Evolutionary conservation across 2,329 filamentous ascomycete species (phyloP), one percentile per base, ranked within the genome.

Genomic region (Elsinoe australis): DNA sequence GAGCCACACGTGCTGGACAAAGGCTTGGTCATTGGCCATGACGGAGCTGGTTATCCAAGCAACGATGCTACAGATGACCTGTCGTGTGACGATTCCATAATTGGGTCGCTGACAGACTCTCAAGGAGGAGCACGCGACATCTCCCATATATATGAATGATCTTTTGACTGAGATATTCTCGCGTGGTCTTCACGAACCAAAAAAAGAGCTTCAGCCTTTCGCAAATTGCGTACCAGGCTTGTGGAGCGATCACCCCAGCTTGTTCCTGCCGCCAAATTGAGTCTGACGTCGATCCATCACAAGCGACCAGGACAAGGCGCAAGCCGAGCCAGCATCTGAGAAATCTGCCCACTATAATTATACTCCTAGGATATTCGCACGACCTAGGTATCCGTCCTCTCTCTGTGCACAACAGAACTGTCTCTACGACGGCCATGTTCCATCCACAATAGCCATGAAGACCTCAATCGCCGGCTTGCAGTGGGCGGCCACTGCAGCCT

Each of bases 261-360:
- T 44, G 39, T 44, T 44, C 39, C 44, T 35, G 42, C 42, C 28
- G 28, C 31, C 19, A 46, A 46, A 46, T 46, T 46, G 29, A 26
- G 42, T 28, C 17, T 21, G 29, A 28, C 42, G 42, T 46, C 42
- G 29, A 26, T 28, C 22, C 31, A 17, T 17, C 9, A 36, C 33
- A 10, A 15, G 18, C 10, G 33, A 15, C 5, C 33, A 44, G n/a
- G n/a, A 17, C 39, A 15, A 18, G 8, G 24, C 14, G n/a, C 39
- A 31, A 14, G 24, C 39, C 21, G 28, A 32, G 19, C 39, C n/a
- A n/a, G n/a, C n/a, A n/a, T n/a, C n/a, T n/a, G n/a, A n/a, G n/a
- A n/a, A n/a, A n/a, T n/a, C n/a, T n/a, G n/a, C n/a, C n/a, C n/a
- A n/a, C n/a, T n/a, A n/a, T n/a, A n/a, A n/a, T n/a, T n/a, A n/a